Conservation (phyloP, 2,329 filamentous ascomycete genomes). For the Cladosporium sp. region DNA sequence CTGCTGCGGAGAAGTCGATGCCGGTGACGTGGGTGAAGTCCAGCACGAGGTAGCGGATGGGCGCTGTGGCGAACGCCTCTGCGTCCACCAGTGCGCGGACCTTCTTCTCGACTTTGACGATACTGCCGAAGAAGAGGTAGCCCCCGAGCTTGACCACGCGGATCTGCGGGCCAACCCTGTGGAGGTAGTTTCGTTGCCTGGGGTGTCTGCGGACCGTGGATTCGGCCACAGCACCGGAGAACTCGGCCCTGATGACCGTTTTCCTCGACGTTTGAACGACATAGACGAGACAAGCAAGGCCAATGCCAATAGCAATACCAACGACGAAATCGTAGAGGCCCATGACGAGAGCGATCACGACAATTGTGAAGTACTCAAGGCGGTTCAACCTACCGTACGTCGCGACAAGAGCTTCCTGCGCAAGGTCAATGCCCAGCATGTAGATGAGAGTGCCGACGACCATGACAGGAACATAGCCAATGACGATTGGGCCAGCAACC, state of each 20-base stretch:
- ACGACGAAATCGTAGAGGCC: slow-evolving; percentile 94
- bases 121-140: slow-evolving; percentile 97
- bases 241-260: slow-evolving; percentile 83
- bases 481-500: slow-evolving; percentile 76
- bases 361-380: slow-evolving; percentile 82
- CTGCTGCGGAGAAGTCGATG: slow-evolving; percentile 91
- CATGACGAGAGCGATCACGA: slow-evolving; percentile 91
- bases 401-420: slow-evolving; percentile 80
- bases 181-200: slow-evolving; percentile 79
- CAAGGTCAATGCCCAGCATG: slow-evolving; percentile 83
- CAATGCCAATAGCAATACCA: slow-evolving; percentile 85
- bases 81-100: slow-evolving; percentile 79
- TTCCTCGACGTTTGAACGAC: slow-evolving; percentile 87
- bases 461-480: slow-evolving; percentile 93
- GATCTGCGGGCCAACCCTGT: slow-evolving; percentile 79
- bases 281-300: slow-evolving; percentile 83
- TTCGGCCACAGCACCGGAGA: slow-evolving; percentile 79
- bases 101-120: slow-evolving; percentile 87
- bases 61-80: slow-evolving; percentile 66
- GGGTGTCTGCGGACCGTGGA: slow-evolving; percentile 90
- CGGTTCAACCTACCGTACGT: slow-evolving; percentile 82
- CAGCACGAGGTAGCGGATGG: slow-evolving; percentile 83
- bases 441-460: slow-evolving; percentile 95
- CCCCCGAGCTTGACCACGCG: slow-evolving; percentile 86
- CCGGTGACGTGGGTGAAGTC: slow-evolving; percentile 87